A percentile compares a stretch with the other conserved stretches of the same genome.
Conservation (phyloP, 2,329 filamentous ascomycete genomes). For the Helminthosporium solani region DNA sequence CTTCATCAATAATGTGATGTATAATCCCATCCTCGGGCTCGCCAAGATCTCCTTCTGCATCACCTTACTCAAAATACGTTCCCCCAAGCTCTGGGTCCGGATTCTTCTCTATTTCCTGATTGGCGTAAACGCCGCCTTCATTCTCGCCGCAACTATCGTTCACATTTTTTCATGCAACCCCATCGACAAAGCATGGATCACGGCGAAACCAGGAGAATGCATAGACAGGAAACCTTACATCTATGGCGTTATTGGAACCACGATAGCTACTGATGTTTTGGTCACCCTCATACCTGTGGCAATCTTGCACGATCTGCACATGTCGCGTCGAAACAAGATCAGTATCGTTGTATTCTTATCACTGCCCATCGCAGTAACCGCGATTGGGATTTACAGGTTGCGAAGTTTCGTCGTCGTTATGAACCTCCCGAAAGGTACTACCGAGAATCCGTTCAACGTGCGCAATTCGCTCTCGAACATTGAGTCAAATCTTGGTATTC, state of each 20-base stretch:
- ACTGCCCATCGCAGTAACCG: conserved; percentile 16
- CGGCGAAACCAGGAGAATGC: conserved; percentile 14
- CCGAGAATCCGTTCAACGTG: conserved; percentile 13
- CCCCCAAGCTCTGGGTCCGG: conserved; percentile 17
- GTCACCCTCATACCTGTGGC: conserved; percentile 20
- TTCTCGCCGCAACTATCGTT: conserved; percentile 14
- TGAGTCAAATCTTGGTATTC: conserved; percentile 18
- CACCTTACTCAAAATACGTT: conserved; percentile 21
- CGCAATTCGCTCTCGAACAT: conserved; percentile 17
- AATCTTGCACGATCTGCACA: conserved; percentile 20
- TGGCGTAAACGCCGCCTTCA: conserved; percentile 14
- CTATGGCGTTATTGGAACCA: conserved; percentile 12
- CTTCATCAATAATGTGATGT: conserved; percentile 18
- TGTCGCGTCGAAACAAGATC: conserved; percentile 17
- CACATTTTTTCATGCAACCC: conserved; percentile 32
- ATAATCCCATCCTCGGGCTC: conserved; percentile 22
- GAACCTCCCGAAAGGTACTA: conserved; percentile 1
- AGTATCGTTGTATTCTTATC: conserved; percentile 17
- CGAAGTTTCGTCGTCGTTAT: conserved; percentile 12
- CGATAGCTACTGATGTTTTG: conserved; percentile 18
- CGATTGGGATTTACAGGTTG: conserved; percentile 15
- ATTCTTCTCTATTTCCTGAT: conserved; percentile 14
- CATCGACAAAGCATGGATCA: conserved; percentile 28
- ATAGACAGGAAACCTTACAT: conserved; percentile 12
- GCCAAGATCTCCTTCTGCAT: conserved; percentile 19